Evolutionary conservation across 1,284 basidiomycete genomes (phyloP), one percentile per base, ranked within the genome.

Genomic region (Moniliella sp.): DNA sequence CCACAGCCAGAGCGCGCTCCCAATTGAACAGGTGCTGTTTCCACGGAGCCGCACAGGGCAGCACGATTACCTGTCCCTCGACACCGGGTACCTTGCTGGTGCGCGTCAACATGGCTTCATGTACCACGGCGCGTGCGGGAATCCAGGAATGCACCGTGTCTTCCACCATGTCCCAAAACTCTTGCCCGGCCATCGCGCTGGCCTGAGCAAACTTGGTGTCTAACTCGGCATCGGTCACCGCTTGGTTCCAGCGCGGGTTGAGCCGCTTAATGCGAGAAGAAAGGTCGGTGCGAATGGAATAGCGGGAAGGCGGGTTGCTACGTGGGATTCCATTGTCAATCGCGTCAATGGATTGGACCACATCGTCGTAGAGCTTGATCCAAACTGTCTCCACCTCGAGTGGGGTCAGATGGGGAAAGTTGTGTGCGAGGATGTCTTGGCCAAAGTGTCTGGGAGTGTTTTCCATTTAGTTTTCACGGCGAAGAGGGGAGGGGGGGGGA

Each of bases 271-370:
- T 45, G 7, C 56, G 34, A 2, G 52, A 48, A n/a, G 45, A 48
- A 13, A 59, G 39, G 23, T 59, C 56, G 0, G 56, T 59, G 26
- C 49, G 39, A 19, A 36, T 43, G 35, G 47, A 50, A 45, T 57
- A 59, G 27, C 42, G 42, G 27, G 43, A 40, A 7, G 55, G 47
- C 37, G 43, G 42, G 11, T 42, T 31, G 1, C 34, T 16, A n/a
- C n/a, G n/a, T n/a, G n/a, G n/a, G 19, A 59, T 45, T 15, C 56
- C 56, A 25, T 59, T 59, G 66, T 97, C 88, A 56, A 86, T 78
- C 5, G 72, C 88, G 62, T 97, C 88, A 45, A 97, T 77, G 10
- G 78, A 80, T 64, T 93, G 83, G 31, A 93, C 77, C 57, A 86
- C 82, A 57, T 84, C 79, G 19, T 59, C 75, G 68, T 97, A 97